Evolutionary conservation across 495 filamentous ascomycete species (phyloP).

Genomic region (Xylaria bambusicola): DNA sequence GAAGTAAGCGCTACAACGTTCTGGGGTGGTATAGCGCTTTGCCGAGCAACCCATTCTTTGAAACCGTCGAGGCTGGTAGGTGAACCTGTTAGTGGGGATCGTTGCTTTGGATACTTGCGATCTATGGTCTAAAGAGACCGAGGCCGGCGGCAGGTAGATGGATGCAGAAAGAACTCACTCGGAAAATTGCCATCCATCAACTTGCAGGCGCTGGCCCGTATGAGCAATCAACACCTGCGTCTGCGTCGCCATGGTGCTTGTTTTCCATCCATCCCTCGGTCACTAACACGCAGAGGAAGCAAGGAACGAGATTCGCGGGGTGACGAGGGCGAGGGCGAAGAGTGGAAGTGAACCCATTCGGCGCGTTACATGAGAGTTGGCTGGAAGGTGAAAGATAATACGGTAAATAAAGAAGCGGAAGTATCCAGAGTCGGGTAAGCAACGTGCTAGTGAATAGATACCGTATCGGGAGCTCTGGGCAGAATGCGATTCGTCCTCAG

Average conservation of each 20-base stretch:
- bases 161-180: slow-evolving; percentile 56
- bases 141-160: not conserved
- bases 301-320: slow-evolving; percentile 8
- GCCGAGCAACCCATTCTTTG: slow-evolving; percentile 69
- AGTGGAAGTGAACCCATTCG: not conserved
- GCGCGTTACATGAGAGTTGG: not conserved
- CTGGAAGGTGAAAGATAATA: not conserved
- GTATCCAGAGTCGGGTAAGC: not conserved
- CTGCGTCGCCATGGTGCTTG: slow-evolving; percentile 61
- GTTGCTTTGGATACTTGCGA: slow-evolving; percentile 15
- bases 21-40: slow-evolving; percentile 65
- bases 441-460: not conserved
- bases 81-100: slow-evolving; percentile 11
- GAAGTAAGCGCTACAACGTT: slow-evolving; percentile 81
- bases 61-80: slow-evolving; percentile 57
- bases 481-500: slow-evolving; percentile 1
- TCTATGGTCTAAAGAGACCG: not conserved
- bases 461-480: not conserved
- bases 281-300: slow-evolving; percentile 5
- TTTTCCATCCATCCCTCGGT: slow-evolving; percentile 38
- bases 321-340: not conserved
- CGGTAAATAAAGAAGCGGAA: not conserved
- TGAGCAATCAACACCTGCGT: slow-evolving; percentile 85
- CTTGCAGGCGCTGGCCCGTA: slow-evolving; percentile 76
- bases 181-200: slow-evolving; percentile 67